Evolutionary conservation across 164 flowering plant genomes (phyloP).

Genomic region (Kalanchoe fedtschenkoi): DNA sequence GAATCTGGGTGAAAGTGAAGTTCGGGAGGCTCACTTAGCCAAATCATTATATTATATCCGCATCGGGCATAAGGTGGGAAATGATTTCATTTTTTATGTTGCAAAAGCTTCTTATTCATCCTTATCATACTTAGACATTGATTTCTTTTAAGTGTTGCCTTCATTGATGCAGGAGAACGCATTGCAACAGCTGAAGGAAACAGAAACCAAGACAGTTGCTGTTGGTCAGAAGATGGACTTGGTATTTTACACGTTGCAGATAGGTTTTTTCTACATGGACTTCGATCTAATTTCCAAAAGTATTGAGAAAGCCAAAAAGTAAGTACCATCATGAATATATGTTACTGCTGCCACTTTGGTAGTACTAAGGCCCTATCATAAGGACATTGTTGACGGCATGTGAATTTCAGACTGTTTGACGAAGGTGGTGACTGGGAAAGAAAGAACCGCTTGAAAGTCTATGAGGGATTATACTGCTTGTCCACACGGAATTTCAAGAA

Average conservation of each 20-base stretch:
- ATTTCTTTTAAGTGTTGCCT: neutral
- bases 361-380: neutral
- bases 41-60: conserved; percentile 77
- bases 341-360: neutral
- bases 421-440: conserved; percentile 99
- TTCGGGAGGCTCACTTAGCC: conserved; percentile 93
- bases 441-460: conserved; percentile 92
- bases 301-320: conserved; percentile 96
- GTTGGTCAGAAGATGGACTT: conserved; percentile 99
- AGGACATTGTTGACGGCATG: neutral
- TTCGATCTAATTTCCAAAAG: conserved; percentile 92
- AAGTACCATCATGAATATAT: conserved; percentile 13
- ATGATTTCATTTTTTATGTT: neutral
- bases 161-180: conserved; percentile 58
- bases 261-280: conserved; percentile 92
- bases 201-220: conserved; percentile 93
- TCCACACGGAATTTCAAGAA: conserved; percentile 85
- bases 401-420: conserved; percentile 70
- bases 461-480: conserved; percentile 94
- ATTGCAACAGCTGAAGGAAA: conserved; percentile 81
- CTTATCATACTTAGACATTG: neutral
- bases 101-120: neutral
- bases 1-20: conserved; percentile 97
- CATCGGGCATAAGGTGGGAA: conserved; percentile 72
- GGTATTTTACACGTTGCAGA: conserved; percentile 76